Percentiles rank a stretch among this genome's conserved stretches.
Conservation (phyloP, 2,329 filamentous ascomycete genomes). For the Alternaria angustiovoidea region DNA sequence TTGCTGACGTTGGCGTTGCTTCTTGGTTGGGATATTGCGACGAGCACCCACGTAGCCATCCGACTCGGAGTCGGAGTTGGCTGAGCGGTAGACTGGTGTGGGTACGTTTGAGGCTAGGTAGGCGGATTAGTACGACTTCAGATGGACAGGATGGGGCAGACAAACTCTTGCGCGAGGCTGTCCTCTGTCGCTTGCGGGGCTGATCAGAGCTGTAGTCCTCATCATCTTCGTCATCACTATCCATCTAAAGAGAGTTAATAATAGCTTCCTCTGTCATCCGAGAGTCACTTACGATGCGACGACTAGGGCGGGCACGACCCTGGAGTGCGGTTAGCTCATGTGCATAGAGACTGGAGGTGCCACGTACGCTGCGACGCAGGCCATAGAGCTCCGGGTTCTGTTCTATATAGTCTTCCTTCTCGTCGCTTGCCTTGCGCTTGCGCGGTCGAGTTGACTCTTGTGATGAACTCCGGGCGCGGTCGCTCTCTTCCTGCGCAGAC, state of each 20-base stretch:
- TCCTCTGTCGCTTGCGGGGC: constrained; percentile 70
- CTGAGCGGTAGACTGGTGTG: constrained; percentile 60
- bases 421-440: constrained; percentile 73
- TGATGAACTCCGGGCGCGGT: constrained; percentile 71
- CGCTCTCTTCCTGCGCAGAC: constrained; percentile 51
- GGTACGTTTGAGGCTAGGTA: constrained; percentile 62
- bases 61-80: constrained; percentile 68
- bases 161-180: constrained; percentile 70
- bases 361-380: constrained; percentile 84
- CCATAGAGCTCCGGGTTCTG: constrained; percentile 96
- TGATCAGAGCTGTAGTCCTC: constrained; percentile 68
- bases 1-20: constrained; percentile 75
- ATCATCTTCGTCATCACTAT: constrained; percentile 72
- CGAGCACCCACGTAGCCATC: constrained; percentile 81
- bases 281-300: constrained; percentile 63
- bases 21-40: constrained; percentile 72
- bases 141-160: constrained; percentile 25
- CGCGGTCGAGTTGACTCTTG: constrained; percentile 69
- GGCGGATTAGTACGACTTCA: constrained; percentile 55
- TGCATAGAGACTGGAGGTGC: constrained; percentile 14
- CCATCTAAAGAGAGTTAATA: constrained; percentile 56
- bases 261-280: constrained; percentile 15
- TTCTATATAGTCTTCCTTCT: constrained; percentile 85
- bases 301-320: constrained; percentile 68
- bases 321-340: constrained; percentile 49